Percentiles rank a stretch among this genome's conserved stretches.
Evolutionary conservation across 2,329 filamentous ascomycete species (phyloP).

Genomic region (Dactylonectria estremocensis): DNA sequence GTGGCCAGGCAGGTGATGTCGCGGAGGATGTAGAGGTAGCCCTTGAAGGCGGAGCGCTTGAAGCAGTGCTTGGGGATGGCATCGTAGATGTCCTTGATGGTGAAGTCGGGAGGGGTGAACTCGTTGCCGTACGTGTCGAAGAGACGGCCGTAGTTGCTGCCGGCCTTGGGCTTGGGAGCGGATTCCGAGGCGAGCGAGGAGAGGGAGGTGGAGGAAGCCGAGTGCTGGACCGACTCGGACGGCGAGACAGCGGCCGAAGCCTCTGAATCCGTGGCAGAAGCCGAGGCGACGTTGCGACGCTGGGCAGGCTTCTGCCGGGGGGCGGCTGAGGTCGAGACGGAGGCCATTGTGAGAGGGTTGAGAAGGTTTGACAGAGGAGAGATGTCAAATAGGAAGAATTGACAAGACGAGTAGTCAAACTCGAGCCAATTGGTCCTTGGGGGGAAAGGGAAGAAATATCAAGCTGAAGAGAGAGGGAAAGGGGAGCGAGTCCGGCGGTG

Average conservation of each 20-base stretch:
- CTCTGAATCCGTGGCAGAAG: slow-evolving; percentile 65
- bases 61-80: slow-evolving; percentile 99
- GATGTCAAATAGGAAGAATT: not conserved
- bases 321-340: slow-evolving; percentile 60
- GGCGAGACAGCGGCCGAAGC: slow-evolving; percentile 73
- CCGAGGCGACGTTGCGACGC: slow-evolving; percentile 64
- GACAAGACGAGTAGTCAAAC: slow-evolving; percentile 8
- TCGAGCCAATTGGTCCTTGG: slow-evolving; percentile 41
- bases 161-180: slow-evolving; percentile 49
- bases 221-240: slow-evolving; percentile 71
- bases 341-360: slow-evolving; percentile 60
- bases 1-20: slow-evolving; percentile 80
- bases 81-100: slow-evolving; percentile 96
- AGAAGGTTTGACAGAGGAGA: slow-evolving; percentile 22
- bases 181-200: slow-evolving; percentile 86
- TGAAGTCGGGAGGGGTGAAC: slow-evolving; percentile 94
- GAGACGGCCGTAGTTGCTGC: slow-evolving; percentile 72
- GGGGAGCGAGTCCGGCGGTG: slow-evolving; percentile 8
- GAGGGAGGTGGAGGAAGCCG: slow-evolving; percentile 89
- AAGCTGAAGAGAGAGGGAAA: slow-evolving; percentile 20
- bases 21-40: slow-evolving; percentile 87
- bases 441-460: slow-evolving; percentile 20
- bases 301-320: slow-evolving; percentile 60
- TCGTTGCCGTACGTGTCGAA: slow-evolving; percentile 95
- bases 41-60: slow-evolving; percentile 83